phyloP scores from a whole-genome alignment of 257 asterid species.

The Anisodus acutangulus region DNA sequence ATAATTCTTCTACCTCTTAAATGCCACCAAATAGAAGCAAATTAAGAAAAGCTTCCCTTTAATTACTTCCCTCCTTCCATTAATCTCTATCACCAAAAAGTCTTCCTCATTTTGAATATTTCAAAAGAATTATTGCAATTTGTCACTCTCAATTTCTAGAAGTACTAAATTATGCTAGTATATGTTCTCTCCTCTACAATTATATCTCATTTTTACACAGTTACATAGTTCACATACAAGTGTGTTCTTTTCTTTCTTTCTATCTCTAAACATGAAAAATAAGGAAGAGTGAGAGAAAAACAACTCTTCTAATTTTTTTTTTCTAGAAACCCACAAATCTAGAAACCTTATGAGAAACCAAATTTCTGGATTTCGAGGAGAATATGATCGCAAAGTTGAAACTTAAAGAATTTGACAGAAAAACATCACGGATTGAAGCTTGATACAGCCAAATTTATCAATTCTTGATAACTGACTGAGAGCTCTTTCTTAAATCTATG shows the following conservation, averaged over 20 bases:
- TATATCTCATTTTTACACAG: neutral
- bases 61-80: too few relatives aligned
- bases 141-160: too few relatives aligned
- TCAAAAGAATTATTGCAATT: too few relatives aligned
- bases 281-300: neutral
- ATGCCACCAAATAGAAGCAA: too few relatives aligned
- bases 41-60: too few relatives aligned
- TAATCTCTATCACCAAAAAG: too few relatives aligned
- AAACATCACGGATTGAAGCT: too few relatives aligned
- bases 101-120: too few relatives aligned
- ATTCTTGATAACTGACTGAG: neutral
- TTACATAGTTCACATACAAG: neutral
- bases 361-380: neutral
- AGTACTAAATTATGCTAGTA: too few relatives aligned
- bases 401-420: neutral
- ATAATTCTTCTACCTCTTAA: too few relatives aligned
- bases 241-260: neutral
- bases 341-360: neutral
- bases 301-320: neutral
- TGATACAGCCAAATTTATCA: neutral
- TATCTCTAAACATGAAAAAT: neutral
- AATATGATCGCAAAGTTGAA: neutral
- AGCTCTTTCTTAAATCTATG: neutral
- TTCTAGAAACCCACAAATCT: neutral
- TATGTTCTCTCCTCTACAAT: neutral